Base-by-base conservation (phyloP, 2,329 filamentous ascomycete genomes). In the Cryphonectria japonica region DNA sequence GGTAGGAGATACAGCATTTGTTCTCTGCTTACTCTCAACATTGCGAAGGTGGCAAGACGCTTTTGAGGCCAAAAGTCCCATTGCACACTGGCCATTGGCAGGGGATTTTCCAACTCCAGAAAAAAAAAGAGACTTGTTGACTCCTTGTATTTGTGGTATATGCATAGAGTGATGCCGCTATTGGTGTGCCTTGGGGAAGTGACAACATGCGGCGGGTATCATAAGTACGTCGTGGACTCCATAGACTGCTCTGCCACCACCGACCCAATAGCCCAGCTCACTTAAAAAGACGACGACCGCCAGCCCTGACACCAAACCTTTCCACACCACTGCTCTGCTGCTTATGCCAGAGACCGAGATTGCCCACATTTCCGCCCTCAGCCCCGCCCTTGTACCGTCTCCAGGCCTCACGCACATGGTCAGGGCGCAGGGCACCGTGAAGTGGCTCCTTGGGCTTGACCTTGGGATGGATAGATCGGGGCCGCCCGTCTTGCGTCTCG, bases 371-470 rank as follows among this genome's bases (percentile, higher is more conserved):
- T 0, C 89, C 88, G 46, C 90, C 89, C 76, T 91, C 91, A 4
- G 87, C 83, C 34, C 87, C 83, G 61, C 86, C 79, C 78, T 88
- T 91, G 79, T 93, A 92, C 65, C 92, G 85, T 69, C 92, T 84
- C 78, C 92, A 84, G 6, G 93, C 92, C 79, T 95, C 92, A 29
- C 92, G 85, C 62, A 95, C 79, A 79, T 95, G 92, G 72, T 94
- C 92, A 0, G 93, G 91, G 37, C 91, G 87, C 63, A 95, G 78
- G 0, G 92, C 92, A 0, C 85, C 88, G 52, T 85, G 83, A 57
- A 81, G 79, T 4, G 78, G 78, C 62, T 82, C 78, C 54, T 79
- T 78, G 8, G 81, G 78, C 29, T 79, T 73, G 69, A 76, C 82
- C 74, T 76, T 80, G 61, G 73, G 75, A 2, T 77, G 76, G 69